Conservation (phyloP, 805 yeast genomes). For the Wickerhamomyces xylosicus region DNA sequence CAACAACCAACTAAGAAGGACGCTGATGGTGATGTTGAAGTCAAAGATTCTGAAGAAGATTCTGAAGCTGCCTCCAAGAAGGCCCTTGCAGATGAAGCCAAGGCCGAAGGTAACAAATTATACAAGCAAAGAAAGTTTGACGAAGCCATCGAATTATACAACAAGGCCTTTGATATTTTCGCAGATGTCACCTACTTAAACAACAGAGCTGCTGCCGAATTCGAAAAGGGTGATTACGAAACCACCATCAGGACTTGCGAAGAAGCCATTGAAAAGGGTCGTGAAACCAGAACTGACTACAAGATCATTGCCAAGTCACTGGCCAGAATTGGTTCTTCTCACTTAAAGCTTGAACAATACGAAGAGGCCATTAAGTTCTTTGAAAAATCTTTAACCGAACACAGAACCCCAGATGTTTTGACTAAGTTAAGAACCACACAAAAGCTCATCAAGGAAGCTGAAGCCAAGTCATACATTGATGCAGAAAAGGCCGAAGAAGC, state of each 20-base stretch:
- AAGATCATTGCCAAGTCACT: constrained; percentile 86
- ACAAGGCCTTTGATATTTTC: constrained; percentile 73
- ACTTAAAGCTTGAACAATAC: constrained; percentile 65
- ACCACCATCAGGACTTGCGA: constrained; percentile 73
- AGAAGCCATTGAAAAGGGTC: constrained; percentile 79
- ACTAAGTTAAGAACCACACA: constrained; percentile 82
- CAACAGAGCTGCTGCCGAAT: constrained; percentile 97
- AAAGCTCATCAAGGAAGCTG: constrained; percentile 71
- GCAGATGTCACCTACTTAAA: constrained; percentile 89
- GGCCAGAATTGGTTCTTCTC: constrained; percentile 81
- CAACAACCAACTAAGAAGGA: constrained; percentile 24
- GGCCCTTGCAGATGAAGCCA: constrained; percentile 51
- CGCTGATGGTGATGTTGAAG: constrained; percentile 23
- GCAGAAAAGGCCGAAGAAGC: constrained; percentile 95
- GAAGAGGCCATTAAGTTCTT: constrained; percentile 65
- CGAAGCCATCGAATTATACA: constrained; percentile 81
- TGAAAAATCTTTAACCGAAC: constrained; percentile 92
- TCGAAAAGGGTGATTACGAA: constrained; percentile 87
- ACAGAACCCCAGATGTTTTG: constrained; percentile 89
- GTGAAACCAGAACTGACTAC: constrained; percentile 86
- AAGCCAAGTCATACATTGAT: constrained; percentile 69
- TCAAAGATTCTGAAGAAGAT: constrained; percentile 15
- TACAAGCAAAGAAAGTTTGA: constrained; percentile 86
- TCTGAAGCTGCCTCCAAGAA: constrained; percentile 21
- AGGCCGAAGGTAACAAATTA: constrained; percentile 76